Evolutionary conservation across 1,139 yeast genomes (phyloP).

Genomic region (Yamadazyma membranifaciens): DNA sequence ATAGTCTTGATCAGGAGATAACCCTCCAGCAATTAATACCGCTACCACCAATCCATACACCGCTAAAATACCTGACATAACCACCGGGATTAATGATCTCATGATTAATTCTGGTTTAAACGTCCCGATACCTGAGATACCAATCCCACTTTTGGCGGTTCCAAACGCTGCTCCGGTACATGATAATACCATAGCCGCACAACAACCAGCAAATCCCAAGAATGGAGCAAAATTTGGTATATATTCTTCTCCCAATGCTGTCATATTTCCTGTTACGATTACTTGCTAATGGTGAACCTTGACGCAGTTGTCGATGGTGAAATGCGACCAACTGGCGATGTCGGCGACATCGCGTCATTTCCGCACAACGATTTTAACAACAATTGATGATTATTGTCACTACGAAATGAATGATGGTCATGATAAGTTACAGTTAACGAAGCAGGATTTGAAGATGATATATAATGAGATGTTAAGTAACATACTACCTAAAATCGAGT

Average conservation of each 20-base stretch:
- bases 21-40: slow-evolving; percentile 90
- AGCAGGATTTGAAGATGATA: slow-evolving; percentile 51
- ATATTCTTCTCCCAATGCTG: slow-evolving; percentile 50
- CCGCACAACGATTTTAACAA: too few relatives aligned
- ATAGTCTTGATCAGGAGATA: slow-evolving; percentile 72
- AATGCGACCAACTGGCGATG: too few relatives aligned
- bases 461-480: slow-evolving; percentile 40
- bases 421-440: slow-evolving; percentile 45
- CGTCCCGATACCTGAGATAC: slow-evolving; percentile 89
- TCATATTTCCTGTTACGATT: slow-evolving; percentile 16
- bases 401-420: slow-evolving; percentile 17
- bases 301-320: too few relatives aligned
- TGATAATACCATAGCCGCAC: slow-evolving; percentile 84
- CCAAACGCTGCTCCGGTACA: slow-evolving; percentile 98
- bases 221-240: slow-evolving; percentile 91
- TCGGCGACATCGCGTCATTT: too few relatives aligned
- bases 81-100: slow-evolving; percentile 89
- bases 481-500: slow-evolving; percentile 41
- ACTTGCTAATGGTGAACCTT: too few relatives aligned
- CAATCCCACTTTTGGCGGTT: slow-evolving; percentile 97
- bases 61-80: slow-evolving; percentile 96
- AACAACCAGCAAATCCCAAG: slow-evolving; percentile 94
- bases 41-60: slow-evolving; percentile 96
- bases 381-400: too few relatives aligned
- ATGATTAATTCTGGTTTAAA: slow-evolving; percentile 80